phyloP scores from a whole-genome alignment of 768 basidiomycete genomes.

The Cystofilobasidium ferigula region DNA sequence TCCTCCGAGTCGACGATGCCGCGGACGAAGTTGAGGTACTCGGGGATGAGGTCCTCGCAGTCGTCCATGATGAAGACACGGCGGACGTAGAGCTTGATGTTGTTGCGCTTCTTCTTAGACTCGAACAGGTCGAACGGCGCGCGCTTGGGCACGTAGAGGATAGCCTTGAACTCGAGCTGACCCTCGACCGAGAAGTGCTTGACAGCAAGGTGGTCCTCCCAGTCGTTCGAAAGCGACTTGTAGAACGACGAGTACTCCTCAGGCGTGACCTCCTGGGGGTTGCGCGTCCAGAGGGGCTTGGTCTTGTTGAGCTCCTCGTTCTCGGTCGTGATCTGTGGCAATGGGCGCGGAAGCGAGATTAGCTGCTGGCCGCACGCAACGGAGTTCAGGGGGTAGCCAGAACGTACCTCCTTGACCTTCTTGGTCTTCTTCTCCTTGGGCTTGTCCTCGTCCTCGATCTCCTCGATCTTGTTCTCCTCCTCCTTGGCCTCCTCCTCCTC shows the following conservation, averaged over 20 bases:
- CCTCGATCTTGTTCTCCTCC: constrained; percentile 46
- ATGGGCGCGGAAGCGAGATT: background rate
- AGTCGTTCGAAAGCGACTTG: constrained; percentile 99
- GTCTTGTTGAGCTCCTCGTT: constrained; percentile 99
- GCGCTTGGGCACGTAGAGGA: constrained; percentile 92
- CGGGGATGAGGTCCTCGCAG: constrained; percentile 84
- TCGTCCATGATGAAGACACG: constrained; percentile 99
- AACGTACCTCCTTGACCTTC: constrained; percentile 64
- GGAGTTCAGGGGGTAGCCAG: background rate
- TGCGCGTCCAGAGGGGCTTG: constrained; percentile 98
- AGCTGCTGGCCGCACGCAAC: background rate
- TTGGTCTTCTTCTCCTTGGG: constrained; percentile 85
- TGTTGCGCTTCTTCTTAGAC: constrained; percentile 99
- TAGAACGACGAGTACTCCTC: constrained; percentile 97
- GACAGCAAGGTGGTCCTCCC: constrained; percentile 98
- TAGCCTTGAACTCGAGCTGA: constrained; percentile 99
- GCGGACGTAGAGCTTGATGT: constrained; percentile 99
- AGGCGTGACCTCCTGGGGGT: constrained; percentile 78
- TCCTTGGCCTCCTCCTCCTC: constrained; percentile 72
- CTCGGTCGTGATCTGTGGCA: constrained; percentile 48
- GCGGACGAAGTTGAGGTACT: constrained; percentile 27
- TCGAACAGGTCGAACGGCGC: constrained; percentile 99
- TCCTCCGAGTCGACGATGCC: constrained; percentile 99
- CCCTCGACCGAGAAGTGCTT: constrained; percentile 99
- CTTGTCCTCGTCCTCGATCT: constrained; percentile 60